Evolutionary conservation across 2,329 filamentous ascomycete species (phyloP), one percentile per base, ranked within the genome.

Genomic region (Plenodomus tracheiphilus): DNA sequence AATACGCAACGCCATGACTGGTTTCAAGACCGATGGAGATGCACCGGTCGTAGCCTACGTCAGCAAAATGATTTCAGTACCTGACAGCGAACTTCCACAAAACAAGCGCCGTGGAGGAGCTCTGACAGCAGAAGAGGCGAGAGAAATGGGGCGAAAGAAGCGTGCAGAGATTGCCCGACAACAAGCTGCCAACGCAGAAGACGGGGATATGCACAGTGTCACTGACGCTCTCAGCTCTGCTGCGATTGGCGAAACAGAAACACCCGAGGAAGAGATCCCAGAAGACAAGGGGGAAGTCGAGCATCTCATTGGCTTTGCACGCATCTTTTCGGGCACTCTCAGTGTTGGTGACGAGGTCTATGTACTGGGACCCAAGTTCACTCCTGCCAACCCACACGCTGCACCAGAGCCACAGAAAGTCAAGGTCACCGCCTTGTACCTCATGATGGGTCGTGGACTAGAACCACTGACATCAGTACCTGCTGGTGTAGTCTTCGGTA

Each of bases 11-110:
- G 90, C 93, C 4, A 93, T 97, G 86, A 75, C 88, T 2, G 80
- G 85, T 0, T 97, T 96, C 68, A 89, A 88, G 64, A 83, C 83
- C 3, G 80, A 79, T 0, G 79, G 82, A 34, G 80, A 85, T 0
- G 87, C 88, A 48, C 92, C 93, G 0, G 85, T 96, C 0, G 90
- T 99, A 1, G 93, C 90, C 8, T 99, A 96, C 59, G 89, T 99
- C 52, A 97, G 93, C 75, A 99, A 99, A 71, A 97, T 99, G 91
- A 89, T 97, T 1, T 94, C 94, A 0, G 81, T 99, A 11, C 93
- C 91, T 0, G 90, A 95, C 65, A 97, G 90, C 71, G 93, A 99
- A 62, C 78, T 99, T 4, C 89, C 90, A 0, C 84, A 93, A 43
- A 96, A 96, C 70, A 95, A 88, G 71, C 82, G 90, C 39, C 81